Evolutionary conservation across 768 basidiomycete species (phyloP), one percentile per base, ranked within the genome.

Genomic region (Auriscalpium orientale): DNA sequence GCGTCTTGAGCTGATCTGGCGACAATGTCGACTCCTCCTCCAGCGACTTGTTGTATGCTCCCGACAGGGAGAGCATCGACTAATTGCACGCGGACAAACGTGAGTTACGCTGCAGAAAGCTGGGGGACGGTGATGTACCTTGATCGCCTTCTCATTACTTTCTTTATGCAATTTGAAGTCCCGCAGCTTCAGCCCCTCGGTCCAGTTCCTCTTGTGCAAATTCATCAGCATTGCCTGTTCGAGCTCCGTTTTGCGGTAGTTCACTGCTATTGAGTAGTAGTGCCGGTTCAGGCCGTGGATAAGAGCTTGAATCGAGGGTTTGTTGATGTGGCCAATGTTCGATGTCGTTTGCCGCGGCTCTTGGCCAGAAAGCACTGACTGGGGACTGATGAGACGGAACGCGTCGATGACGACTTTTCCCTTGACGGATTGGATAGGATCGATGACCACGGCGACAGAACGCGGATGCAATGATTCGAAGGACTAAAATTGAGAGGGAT

Each of bases 211-310:
- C 72, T 98, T 98, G 77, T 99, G 97, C 64, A 99, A 74, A 70
- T 98, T 99, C 89, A 98, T 92, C 62, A 99, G 73, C 97, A 99
- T 99, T 16, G 89, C 83, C 69, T 99, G 97, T 71, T 99, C 97
- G 2, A 95, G 82, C 68, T 98, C 95, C 33, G 95, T 98, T 78
- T 98, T 98, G 63, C 95, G 84, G 73, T 98, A 98, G 70, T 95
- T 94, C 59, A 99, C 95, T 8, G 89, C 93, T 61, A 99, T 94
- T 51, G 88, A 91, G 76, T 99, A 99, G 70, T 99, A 99, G 74
- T 98, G 95, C 61, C 95, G 81, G 70, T 99, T 99, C 60, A 99
- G 76, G 46, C 95, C 95, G 65, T 99, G 95, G 60, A 99, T 97
- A 62, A 98, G 82, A 50, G 94, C 94, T 72, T 98, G 97, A 67